Base-by-base conservation (phyloP, 768 basidiomycete species). In the Macrolepiota dolichaula region DNA sequence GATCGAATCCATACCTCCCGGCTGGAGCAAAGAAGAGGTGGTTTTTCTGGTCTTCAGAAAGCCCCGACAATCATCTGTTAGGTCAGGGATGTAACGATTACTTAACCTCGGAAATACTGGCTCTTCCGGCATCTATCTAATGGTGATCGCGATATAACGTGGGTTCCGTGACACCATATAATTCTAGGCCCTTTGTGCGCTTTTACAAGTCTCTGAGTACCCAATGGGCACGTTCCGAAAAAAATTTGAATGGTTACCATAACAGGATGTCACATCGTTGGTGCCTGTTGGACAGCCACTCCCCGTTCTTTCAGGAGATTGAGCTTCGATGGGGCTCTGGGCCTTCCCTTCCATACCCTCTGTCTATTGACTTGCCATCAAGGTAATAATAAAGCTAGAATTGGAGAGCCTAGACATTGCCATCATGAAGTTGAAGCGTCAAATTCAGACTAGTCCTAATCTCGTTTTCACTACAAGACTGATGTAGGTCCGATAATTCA, bases 241-340 rank as follows among this genome's bases (percentile, higher is more conserved):
- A 53, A 35, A 49, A 46, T 60, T 53, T 47, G 59, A 52, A 53
- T 53, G 3, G 10, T 11, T 46, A 46, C 59, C n/a, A 37, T 24
- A 50, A 25, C 12, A 35, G 47, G 57, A 37, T 25, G 52, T 54
- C 47, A 68, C 57, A 53, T 64, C 65, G 62, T 62, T 37, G 46
- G 71, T 73, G 63, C 73, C 71, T 71, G 68, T 68, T 66, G 71
- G 67, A 73, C 74, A 74, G 74, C 72, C 74, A 74, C 72, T 61
- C 29, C 74, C 75, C 76, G 76, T 69, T 62, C 70, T 74, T 74
- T 67, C 70, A 76, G 74, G 75, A 75, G 66, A 52, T 64, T 42
- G 32, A 51, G 13, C 3, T n/a, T 49, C 25, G 47, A 49, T 49
- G 24, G 17, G 52, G 32, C 51, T 27, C 49, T 52, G 40, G 29